These are phyloP conservation scores for Mucor velutinosus DNA, from an alignment of 371 early-diverging fungal genomes.

Conservation along the genomic window DNA sequence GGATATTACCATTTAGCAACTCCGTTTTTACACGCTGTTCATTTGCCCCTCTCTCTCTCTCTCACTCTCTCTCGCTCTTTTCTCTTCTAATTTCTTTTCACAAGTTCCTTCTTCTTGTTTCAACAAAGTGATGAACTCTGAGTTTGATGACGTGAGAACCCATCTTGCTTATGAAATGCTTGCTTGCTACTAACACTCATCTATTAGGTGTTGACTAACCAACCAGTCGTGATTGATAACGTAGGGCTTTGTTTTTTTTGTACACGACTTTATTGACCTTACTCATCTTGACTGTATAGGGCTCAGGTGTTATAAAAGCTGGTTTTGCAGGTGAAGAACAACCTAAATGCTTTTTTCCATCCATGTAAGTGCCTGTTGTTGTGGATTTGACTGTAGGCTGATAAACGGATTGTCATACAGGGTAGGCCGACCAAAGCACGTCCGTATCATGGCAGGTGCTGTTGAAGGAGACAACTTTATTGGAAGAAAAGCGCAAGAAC, in stretches of 20 bases:
- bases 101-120: background rate
- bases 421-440: constrained; percentile 95
- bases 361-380: constrained; percentile 57
- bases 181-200: constrained; percentile 2
- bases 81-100: background rate
- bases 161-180: background rate
- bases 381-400: background rate
- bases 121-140: constrained; percentile 38
- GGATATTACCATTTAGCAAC: background rate
- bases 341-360: constrained; percentile 92
- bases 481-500: constrained; percentile 91
- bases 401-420: constrained; percentile 32
- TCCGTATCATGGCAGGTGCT: constrained; percentile 96
- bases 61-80: background rate
- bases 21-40: background rate
- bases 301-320: constrained; percentile 96
- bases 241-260: constrained; percentile 30
- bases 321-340: constrained; percentile 97
- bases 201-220: constrained; percentile 86
- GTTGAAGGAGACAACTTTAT: constrained; percentile 94
- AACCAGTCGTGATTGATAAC: constrained; percentile 81
- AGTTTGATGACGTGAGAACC: constrained; percentile 52
- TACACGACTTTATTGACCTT: background rate
- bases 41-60: background rate
- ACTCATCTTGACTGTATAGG: constrained; percentile 54